phyloP scores from a whole-genome alignment of 495 filamentous ascomycete genomes.

The Penicillium lagena region DNA sequence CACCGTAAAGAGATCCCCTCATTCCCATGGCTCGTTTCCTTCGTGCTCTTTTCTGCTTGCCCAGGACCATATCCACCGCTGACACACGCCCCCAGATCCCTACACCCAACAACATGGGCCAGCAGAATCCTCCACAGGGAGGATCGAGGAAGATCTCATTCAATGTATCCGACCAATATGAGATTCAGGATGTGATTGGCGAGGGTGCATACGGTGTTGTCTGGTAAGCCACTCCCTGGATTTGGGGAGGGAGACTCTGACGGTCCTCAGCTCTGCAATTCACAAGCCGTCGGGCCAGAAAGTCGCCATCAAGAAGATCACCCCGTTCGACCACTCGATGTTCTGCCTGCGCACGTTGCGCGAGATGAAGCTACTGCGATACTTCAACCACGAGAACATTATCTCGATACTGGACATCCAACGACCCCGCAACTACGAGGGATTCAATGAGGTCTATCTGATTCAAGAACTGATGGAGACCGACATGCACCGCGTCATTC shows the following conservation, averaged over 20 bases:
- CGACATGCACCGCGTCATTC: conserved; percentile 99
- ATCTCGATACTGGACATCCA: conserved; percentile 99
- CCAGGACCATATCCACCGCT: not conserved
- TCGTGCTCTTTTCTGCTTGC: not conserved
- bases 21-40: not conserved
- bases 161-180: conserved; percentile 99
- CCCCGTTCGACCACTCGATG: conserved; percentile 98
- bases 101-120: conserved; percentile 33
- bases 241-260: conserved; percentile 11
- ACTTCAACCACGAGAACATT: conserved; percentile 99
- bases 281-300: conserved; percentile 99
- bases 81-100: not conserved
- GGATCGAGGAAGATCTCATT: conserved; percentile 96
- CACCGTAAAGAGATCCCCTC: not conserved
- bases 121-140: conserved; percentile 39
- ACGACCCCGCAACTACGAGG: conserved; percentile 91
- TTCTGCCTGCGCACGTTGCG: conserved; percentile 95
- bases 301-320: conserved; percentile 99
- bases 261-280: conserved; percentile 72
- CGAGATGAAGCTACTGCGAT: conserved; percentile 98
- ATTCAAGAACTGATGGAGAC: conserved; percentile 99
- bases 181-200: conserved; percentile 98
- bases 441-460: conserved; percentile 96
- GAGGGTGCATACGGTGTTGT: conserved; percentile 99
- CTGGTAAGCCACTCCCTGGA: conserved; percentile 56